These are phyloP conservation scores for Colletotrichum tropicicola DNA, from an alignment of 2,329 filamentous ascomycete species.

Conservation along the genomic window DNA sequence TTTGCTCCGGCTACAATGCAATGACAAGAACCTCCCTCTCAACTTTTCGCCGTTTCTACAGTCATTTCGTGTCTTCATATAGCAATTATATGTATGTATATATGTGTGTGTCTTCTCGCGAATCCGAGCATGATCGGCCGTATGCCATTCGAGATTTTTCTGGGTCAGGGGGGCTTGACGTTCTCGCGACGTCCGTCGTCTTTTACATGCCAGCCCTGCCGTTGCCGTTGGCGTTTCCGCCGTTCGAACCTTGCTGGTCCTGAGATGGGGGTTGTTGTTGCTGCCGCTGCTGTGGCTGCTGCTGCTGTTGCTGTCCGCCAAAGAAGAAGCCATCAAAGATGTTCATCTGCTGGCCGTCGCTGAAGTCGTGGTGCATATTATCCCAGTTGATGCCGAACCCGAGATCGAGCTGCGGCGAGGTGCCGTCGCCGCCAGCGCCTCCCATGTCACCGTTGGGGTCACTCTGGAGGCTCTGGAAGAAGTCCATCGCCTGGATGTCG, in stretches of 20 bases:
- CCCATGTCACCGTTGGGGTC: slow-evolving; percentile 34
- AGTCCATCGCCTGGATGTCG: slow-evolving; percentile 64
- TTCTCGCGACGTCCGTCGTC: too few relatives aligned
- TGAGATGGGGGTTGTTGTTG: slow-evolving; percentile 10
- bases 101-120: neutral
- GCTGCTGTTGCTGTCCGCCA: slow-evolving; percentile 56
- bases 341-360: slow-evolving; percentile 68
- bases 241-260: slow-evolving; percentile 29
- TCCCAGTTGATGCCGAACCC: slow-evolving; percentile 75
- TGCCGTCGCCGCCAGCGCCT: slow-evolving; percentile 36
- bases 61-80: neutral
- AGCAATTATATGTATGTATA: neutral
- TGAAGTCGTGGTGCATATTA: slow-evolving; percentile 69
- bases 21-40: too few relatives aligned
- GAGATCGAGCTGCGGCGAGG: slow-evolving; percentile 67
- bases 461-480: slow-evolving; percentile 56
- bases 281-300: slow-evolving; percentile 8
- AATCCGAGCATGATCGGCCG: neutral
- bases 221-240: neutral
- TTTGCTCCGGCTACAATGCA: too few relatives aligned
- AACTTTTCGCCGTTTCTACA: neutral
- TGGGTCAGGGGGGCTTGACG: too few relatives aligned
- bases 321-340: slow-evolving; percentile 81
- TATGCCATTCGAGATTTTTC: neutral
- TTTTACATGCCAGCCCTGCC: too few relatives aligned